Base-by-base conservation (phyloP, 192 early-diverging fungal genomes). In the Lobulomyces angularis region DNA sequence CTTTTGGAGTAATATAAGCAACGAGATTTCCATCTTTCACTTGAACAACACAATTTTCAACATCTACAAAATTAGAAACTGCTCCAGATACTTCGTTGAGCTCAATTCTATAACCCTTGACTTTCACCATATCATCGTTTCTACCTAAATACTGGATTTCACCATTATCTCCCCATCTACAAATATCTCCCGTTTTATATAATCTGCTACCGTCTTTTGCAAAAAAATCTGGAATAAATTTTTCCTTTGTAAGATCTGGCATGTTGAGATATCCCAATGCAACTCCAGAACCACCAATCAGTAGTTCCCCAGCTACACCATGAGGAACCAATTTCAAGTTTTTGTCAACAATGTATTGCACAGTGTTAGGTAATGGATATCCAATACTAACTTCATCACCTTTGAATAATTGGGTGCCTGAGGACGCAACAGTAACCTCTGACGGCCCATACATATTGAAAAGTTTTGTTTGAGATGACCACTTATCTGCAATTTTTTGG, bases 181-280 rank as follows among this genome's bases (percentile, higher is more conserved):
- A 56, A 2, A 51, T 31, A 21, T 64, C 62, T 8, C 62, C 62
- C 9, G 56, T 43, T 23, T 33, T 48, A 38, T 55, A 64, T 35
- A 64, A 43, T 5, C 56, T 29, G 20, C 26, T 50, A 4, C 18
- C 19, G n/a, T n/a, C n/a, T n/a, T n/a, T n/a, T 17, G 27, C 35
- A 26, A 62, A 66, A 2, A 60, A 60, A 37, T 66, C 57, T 9
- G 39, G 41, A 24, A 66, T 21, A 17, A 66, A 66, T 12, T 43
- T 29, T 43, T 49, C 43, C 0, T 35, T 37, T 5, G 48, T 54
- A 16, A 66, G 37, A 2, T 53, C 59, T 23, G 55, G 47, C 1
- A 41, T 38, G 27, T 58, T 57, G 4, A 65, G 37, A 20, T 65
- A 65, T 1, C 55, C 59, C 9, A 45, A 39, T 5, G 58, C 64